Evolutionary conservation across 1,284 basidiomycete species (phyloP).

Genomic region (Pascua guehoae): DNA sequence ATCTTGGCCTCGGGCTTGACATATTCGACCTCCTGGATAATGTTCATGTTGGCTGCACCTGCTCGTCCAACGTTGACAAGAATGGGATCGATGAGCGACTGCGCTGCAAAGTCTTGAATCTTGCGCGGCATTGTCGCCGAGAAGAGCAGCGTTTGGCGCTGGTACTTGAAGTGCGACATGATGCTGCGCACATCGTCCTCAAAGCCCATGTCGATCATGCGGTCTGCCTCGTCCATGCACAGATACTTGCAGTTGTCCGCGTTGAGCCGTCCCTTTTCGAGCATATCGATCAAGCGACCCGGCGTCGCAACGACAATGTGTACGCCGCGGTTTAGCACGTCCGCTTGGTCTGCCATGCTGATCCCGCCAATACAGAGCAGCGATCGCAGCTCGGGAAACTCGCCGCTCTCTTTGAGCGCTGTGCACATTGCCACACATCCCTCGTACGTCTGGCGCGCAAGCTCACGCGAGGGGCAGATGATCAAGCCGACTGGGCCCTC

Average conservation of each 20-base stretch:
- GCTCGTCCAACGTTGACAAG: constrained; percentile 97
- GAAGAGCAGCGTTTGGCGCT: constrained; percentile 94
- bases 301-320: constrained; percentile 70
- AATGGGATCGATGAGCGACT: constrained; percentile 86
- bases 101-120: constrained; percentile 97
- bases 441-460: constrained; percentile 94
- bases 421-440: constrained; percentile 82
- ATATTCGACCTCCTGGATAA: constrained; percentile 96
- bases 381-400: constrained; percentile 78
- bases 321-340: constrained; percentile 81
- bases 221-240: constrained; percentile 98
- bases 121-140: constrained; percentile 99
- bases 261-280: constrained; percentile 84
- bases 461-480: constrained; percentile 90
- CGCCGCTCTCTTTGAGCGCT: constrained; percentile 69
- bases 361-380: constrained; percentile 96
- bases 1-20: constrained; percentile 99
- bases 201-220: constrained; percentile 99
- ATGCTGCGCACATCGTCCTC: constrained; percentile 98
- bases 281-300: constrained; percentile 57
- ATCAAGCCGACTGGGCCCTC: constrained; percentile 95
- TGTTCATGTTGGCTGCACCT: constrained; percentile 94
- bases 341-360: constrained; percentile 92
- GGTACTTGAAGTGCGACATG: constrained; percentile 97
- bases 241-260: constrained; percentile 90